Evolutionary conservation across 2,329 filamentous ascomycete species (phyloP), one percentile per base, ranked within the genome.

Genomic region (Coniochaeta hoffmannii): DNA sequence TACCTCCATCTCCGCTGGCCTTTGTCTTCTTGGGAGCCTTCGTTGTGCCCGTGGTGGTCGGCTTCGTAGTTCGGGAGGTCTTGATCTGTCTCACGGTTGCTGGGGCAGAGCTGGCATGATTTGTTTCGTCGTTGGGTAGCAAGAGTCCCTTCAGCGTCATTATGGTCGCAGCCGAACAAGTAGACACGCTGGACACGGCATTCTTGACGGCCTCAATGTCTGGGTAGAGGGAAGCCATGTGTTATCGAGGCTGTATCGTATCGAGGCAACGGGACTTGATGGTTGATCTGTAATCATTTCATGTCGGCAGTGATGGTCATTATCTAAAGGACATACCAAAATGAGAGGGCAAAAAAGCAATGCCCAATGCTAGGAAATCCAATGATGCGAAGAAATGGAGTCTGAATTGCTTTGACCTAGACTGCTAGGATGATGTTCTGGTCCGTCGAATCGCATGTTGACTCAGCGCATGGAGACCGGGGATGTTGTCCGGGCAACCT

Each of bases 141-240:
- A 82, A 68, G 15, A 82, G 64, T 12, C 72, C 69, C 60, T 73
- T 77, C 54, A 82, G 71, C 22, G 72, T 64, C 50, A 69, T 65
- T 5, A 73, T 69, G 1, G 76, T 80, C 11, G 71, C 64, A 14
- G 74, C 67, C 30, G 76, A 73, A 61, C 78, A 81, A 62, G 76
- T 77, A 53, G 74, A 66, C 60, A 71, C 71, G 19, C 75, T 75
- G 52, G 67, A 64, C 36, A 80, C 69, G 53, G 76, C 73, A 60
- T 65, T 66, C 64, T 76, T 78, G 64, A 80, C 71, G 56, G 69
- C 71, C 56, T 78, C 75, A 61, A 73, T 72, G 60, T 73, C 71
- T 56, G 66, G 60, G 59, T 69, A 65, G 53, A 68, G 57, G 41
- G 71, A 68, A 62, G 69, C 66, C 74, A 76, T 76, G 63, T 62